These are phyloP conservation scores for Microdochium trichocladiopsis DNA, from an alignment of 2,329 filamentous ascomycete genomes.

Conservation along the genomic window DNA sequence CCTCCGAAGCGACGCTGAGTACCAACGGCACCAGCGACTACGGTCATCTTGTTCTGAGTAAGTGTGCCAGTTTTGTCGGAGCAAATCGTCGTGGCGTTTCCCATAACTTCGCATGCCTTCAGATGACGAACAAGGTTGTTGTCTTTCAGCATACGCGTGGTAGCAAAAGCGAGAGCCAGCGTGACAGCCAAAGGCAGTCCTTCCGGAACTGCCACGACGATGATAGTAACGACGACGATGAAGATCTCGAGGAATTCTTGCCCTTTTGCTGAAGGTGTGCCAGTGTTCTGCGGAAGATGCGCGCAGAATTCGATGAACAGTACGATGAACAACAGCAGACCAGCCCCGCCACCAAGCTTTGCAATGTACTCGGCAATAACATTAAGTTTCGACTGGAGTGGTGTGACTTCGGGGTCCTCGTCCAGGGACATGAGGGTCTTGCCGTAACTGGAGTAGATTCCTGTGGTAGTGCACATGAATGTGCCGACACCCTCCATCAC, in stretches of 20 bases:
- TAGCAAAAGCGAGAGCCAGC: conserved; percentile 68
- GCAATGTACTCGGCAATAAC: conserved; percentile 71
- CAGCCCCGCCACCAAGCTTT: conserved; percentile 69
- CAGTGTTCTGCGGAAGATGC: conserved; percentile 45
- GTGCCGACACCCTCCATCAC: conserved; percentile 73
- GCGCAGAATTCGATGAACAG: conserved; percentile 82
- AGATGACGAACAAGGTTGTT: conserved; percentile 72
- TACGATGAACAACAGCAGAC: conserved; percentile 73
- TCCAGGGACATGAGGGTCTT: conserved; percentile 69
- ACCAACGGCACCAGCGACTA: conserved; percentile 54
- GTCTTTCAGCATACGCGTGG: conserved; percentile 69
- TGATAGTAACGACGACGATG: conserved; percentile 72
- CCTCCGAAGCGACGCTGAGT: conserved; percentile 48
- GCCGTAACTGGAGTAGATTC: conserved; percentile 67
- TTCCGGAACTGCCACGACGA: conserved; percentile 74
- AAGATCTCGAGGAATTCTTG: conserved; percentile 71
- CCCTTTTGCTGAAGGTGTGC: conserved; percentile 64
- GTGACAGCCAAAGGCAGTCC: conserved; percentile 74
- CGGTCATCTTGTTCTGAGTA: conserved; percentile 63
- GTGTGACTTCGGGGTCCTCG: conserved; percentile 68
- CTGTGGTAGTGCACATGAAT: conserved; percentile 67
- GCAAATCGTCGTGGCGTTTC: conserved; percentile 66
- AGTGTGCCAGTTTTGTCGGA: conserved; percentile 63
- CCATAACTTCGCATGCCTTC: conserved; percentile 76
- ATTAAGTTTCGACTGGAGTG: conserved; percentile 70